Conservation (phyloP, 331 rosid genomes). For the Quercus phellos region DNA sequence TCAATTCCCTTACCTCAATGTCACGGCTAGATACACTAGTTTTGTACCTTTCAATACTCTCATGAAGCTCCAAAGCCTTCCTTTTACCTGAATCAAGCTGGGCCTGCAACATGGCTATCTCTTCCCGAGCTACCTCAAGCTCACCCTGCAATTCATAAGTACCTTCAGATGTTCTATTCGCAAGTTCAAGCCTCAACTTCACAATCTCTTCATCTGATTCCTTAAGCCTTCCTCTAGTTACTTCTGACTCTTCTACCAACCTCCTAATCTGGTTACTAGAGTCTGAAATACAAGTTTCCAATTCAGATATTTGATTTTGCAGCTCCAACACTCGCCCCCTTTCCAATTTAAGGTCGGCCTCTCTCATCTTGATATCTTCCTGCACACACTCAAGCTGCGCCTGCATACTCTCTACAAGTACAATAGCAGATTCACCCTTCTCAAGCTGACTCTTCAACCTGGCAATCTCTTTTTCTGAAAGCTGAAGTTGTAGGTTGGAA, state of each 20-base stretch:
- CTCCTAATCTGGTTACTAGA: constrained; percentile 31
- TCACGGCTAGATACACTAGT: constrained; percentile 30
- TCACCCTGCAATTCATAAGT: constrained; percentile 31
- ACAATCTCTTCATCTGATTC: constrained; percentile 38
- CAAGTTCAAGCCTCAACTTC: constrained; percentile 39
- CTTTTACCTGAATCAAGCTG: constrained; percentile 35
- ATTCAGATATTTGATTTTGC: constrained; percentile 33
- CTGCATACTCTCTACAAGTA: constrained; percentile 14
- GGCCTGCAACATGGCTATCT: constrained; percentile 26
- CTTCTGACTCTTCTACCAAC: constrained; percentile 44
- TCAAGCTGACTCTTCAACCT: constrained; percentile 31
- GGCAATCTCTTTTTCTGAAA: constrained; percentile 33
- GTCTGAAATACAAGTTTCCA: constrained; percentile 41
- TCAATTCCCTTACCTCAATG: constrained; percentile 38
- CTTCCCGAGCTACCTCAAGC: constrained; percentile 35
- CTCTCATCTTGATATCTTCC: constrained; percentile 34
- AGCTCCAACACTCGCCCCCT: constrained; percentile 36
- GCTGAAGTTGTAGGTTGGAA: constrained; percentile 37
- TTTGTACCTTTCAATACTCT: constrained; percentile 25
- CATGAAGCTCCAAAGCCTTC: constrained; percentile 34
- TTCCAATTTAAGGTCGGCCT: constrained; percentile 41
- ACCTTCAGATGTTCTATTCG: constrained; percentile 5
- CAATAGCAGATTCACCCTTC: constrained; percentile 6
- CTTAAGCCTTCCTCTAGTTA: constrained; percentile 31
- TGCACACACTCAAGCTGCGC: constrained; percentile 23